A percentile compares a stretch with the other conserved stretches of the same genome.
These are phyloP conservation scores for Antarctomyces pellizariae DNA, from an alignment of 495 filamentous ascomycete species.

Conservation along the genomic window DNA sequence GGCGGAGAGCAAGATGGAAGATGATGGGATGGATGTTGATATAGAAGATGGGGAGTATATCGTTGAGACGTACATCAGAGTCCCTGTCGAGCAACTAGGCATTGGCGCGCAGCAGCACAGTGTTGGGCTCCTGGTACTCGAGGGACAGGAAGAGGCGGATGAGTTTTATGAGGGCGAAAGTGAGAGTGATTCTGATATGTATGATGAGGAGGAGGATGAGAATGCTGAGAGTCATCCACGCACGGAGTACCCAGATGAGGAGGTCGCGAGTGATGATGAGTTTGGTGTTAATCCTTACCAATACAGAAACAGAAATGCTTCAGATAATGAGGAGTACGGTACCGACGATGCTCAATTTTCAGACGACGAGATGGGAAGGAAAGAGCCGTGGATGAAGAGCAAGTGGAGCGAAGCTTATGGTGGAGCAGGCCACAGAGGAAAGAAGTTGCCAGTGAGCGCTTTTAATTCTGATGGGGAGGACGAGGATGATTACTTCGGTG, in stretches of 20 bases:
- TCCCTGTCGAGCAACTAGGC: constrained; percentile 21
- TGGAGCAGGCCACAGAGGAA: too few species aligned
- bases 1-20: constrained; percentile 11
- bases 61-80: constrained; percentile 27
- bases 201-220: constrained; percentile 30
- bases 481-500: too few species aligned
- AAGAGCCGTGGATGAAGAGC: too few species aligned
- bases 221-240: constrained; percentile 31
- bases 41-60: constrained; percentile 27
- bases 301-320: constrained; percentile 20
- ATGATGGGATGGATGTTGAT: constrained; percentile 12
- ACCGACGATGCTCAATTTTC: constrained; percentile 4
- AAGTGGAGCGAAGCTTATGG: too few species aligned
- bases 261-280: constrained; percentile 29
- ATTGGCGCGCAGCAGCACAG: constrained; percentile 16
- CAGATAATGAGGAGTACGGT: constrained; percentile 22
- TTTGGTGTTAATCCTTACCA: constrained; percentile 21
- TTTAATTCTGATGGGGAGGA: too few species aligned
- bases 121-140: constrained; percentile 26
- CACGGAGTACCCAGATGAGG: constrained; percentile 31
- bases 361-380: constrained; percentile 8
- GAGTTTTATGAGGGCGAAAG: constrained; percentile 23
- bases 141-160: constrained; percentile 25
- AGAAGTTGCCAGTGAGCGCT: too few species aligned
- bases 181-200: constrained; percentile 22